Conservation (phyloP, 495 filamentous ascomycete genomes). For the Astrothelium macrocarpum region DNA sequence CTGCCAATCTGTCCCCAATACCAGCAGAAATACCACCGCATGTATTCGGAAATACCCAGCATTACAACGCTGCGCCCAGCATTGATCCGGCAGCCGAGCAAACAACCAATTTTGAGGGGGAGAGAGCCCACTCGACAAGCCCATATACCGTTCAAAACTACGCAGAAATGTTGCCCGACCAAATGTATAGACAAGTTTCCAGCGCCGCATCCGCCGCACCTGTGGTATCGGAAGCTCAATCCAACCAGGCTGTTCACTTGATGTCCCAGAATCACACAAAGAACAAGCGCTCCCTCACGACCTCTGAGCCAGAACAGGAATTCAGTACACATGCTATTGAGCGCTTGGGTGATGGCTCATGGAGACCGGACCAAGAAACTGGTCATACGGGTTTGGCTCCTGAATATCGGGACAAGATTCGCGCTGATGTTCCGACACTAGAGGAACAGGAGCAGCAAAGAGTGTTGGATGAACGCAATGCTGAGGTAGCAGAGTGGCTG, state of each 20-base stretch:
- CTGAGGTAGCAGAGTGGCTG: constrained; percentile 29
- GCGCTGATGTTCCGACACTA: constrained; percentile 20
- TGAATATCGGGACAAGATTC: constrained; percentile 18
- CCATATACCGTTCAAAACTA: not conserved
- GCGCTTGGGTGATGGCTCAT: constrained; percentile 22
- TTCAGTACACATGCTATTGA: not conserved
- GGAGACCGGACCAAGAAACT: constrained; percentile 13
- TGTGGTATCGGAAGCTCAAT: not conserved
- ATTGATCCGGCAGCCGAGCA: not conserved
- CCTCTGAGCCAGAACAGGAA: not conserved
- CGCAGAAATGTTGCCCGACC: not conserved
- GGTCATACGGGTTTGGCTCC: constrained; percentile 23
- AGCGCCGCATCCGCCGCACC: not conserved
- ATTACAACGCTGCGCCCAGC: not conserved
- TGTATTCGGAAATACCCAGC: not conserved
- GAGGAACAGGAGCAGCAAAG: constrained; percentile 24
- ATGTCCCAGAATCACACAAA: not conserved
- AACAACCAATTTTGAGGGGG: not conserved
- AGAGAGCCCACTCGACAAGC: not conserved
- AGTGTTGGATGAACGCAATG: constrained; percentile 22
- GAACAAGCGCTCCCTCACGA: not conserved
- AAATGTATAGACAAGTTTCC: not conserved
- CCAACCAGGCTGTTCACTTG: not conserved
- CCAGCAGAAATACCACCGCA: not conserved
- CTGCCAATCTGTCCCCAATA: not conserved